A percentile compares a stretch with the other conserved stretches of the same genome.
Evolutionary conservation across 345 rosid species (phyloP).

Genomic region (Acer negundo): DNA sequence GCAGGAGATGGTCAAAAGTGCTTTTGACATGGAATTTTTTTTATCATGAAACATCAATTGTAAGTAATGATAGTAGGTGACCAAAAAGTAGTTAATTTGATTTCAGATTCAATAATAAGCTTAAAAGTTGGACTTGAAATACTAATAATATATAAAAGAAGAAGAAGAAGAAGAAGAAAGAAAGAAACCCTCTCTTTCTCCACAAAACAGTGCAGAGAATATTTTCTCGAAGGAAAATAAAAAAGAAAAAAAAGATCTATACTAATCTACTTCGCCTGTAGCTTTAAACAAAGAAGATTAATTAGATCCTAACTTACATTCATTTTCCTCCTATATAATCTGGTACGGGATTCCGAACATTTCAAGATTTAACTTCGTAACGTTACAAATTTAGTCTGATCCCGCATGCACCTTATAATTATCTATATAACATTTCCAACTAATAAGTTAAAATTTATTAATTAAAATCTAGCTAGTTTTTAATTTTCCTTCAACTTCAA

Average conservation of each 20-base stretch:
- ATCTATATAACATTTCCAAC: not conserved
- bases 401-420: not conserved
- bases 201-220: not conserved
- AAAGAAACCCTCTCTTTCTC: not conserved
- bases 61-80: conserved; percentile 34
- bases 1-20: conserved; percentile 36
- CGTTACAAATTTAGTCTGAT: not conserved
- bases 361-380: no score
- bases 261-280: conserved; percentile 18
- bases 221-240: conserved; percentile 3
- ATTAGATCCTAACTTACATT: conserved; percentile 14
- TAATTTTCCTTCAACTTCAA: no score
- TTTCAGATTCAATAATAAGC: conserved; percentile 11
- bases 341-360: no score
- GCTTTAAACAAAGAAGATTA: conserved; percentile 30
- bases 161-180: not conserved
- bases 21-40: conserved; percentile 22
- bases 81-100: conserved; percentile 26
- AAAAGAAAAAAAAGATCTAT: not conserved
- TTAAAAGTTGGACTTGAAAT: not conserved
- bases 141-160: not conserved
- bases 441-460: conserved; percentile 24
- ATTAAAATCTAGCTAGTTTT: no score
- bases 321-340: not conserved
- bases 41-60: conserved; percentile 15